Evolutionary conservation across 495 filamentous ascomycete species (phyloP), one percentile per base, ranked within the genome.

Genomic region (Aspergillus steynii): DNA sequence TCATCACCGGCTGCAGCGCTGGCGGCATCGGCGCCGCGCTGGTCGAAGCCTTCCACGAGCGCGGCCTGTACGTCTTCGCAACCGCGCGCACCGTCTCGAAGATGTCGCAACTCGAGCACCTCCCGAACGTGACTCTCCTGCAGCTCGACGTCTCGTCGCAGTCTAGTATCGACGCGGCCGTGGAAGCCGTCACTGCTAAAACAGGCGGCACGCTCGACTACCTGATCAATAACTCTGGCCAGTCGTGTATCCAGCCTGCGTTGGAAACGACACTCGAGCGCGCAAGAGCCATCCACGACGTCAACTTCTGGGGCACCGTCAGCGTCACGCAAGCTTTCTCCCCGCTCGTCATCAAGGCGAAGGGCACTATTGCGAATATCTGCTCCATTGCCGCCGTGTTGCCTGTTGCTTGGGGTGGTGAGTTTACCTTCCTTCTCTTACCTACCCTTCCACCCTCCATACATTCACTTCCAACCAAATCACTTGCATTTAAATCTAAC

Each of bases 201-300:
- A 88, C 84, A 0, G 78, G 77, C 54, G 85, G 83, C 10, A 81
- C 67, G 54, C 74, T 90, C n/a, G 83, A 89, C 67, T 81, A 83
- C 55, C 77, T 90, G 20, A 79, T 91, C 58, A 91, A 91, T 68
- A 90, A 90, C 66, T 86, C 86, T 20, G 86, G 86, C 29, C 76
- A 74, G 50, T 77, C 72, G 3, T 74, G 81, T 61, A 80, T 81
- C 5, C 74, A 76, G 57, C 85, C 86, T 0, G 74, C 78, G 5
- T 72, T 84, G 4, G 86, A 88, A 61, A 74, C 81, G 27, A 68
- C 76, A 32, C 58, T 86, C 0, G 69, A 80, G 4, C 76, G 79
- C 31, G 83, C 83, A 1, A 83, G 77, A 61, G 65, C 70, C 53
- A 78, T 86, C 0, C 88, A 85, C 53, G 85, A 88, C 55, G 81